Percentiles rank a stretch among this genome's conserved stretches.
Evolutionary conservation across 352 stramenopile genomes (phyloP).

Genomic region (Globisporangium paddicum): DNA sequence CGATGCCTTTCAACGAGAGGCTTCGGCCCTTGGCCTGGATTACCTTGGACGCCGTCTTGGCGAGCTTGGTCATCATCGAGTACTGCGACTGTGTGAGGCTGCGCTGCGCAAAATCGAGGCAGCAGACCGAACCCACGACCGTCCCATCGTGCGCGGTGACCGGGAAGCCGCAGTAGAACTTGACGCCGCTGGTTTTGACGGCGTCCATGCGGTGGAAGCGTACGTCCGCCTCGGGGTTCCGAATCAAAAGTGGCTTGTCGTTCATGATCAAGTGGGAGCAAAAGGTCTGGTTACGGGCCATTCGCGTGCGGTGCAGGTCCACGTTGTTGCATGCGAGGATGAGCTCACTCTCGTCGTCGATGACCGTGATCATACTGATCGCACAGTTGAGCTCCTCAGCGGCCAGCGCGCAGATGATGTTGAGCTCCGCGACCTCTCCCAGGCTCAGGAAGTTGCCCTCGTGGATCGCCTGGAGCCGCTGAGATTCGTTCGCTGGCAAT

Average conservation of each 20-base stretch:
- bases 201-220: slow-evolving; percentile 29
- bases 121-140: background rate
- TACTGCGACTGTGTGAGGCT: background rate
- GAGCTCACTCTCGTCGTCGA: background rate
- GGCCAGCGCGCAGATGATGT: background rate
- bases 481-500: background rate
- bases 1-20: too few species aligned
- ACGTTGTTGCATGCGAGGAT: background rate
- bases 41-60: background rate
- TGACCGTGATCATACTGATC: background rate
- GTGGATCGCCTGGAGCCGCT: background rate
- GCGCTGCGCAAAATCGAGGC: background rate
- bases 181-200: background rate
- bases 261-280: slow-evolving; percentile 63
- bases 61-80: background rate
- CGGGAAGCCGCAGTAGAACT: slow-evolving; percentile 2
- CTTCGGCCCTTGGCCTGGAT: too few species aligned
- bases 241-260: slow-evolving; percentile 52
- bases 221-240: slow-evolving; percentile 57
- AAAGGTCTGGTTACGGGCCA: slow-evolving; percentile 19
- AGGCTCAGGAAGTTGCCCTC: background rate
- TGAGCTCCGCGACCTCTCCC: background rate
- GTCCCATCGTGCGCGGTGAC: background rate
- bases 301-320: background rate
- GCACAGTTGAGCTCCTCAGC: background rate